A percentile compares a stretch with the other conserved stretches of the same genome.
Evolutionary conservation across 371 early-diverging fungal species (phyloP).

Genomic region (Rhizopus microsporus): DNA sequence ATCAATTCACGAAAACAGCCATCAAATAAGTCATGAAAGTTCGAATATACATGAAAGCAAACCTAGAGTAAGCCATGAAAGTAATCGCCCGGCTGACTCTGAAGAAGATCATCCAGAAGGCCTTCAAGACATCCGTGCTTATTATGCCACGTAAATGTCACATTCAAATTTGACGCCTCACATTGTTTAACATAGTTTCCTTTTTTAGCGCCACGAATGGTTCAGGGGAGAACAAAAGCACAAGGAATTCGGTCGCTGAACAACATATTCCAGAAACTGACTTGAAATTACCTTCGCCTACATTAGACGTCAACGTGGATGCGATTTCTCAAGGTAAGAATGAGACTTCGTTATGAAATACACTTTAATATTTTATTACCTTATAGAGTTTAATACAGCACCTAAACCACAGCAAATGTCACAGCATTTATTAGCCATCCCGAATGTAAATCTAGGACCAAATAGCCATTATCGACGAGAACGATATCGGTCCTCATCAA

Average conservation of each 20-base stretch:
- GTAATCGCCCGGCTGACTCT: too few species aligned
- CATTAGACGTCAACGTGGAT: neutral
- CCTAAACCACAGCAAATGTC: too few species aligned
- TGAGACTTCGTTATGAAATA: too few species aligned
- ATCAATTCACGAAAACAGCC: too few species aligned
- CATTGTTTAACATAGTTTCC: neutral
- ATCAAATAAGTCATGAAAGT: neutral
- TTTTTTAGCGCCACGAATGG: neutral
- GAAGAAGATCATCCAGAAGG: conserved; percentile 14
- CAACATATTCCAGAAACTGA: conserved; percentile 2
- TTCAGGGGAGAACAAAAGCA: neutral
- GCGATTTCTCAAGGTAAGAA: conserved; percentile 10
- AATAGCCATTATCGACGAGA: too few species aligned
- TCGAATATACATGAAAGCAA: conserved; percentile 3
- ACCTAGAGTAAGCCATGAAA: neutral
- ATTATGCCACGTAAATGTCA: conserved; percentile 41
- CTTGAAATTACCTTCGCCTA: neutral
- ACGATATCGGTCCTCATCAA: too few species aligned
- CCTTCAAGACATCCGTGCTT: conserved; percentile 46
- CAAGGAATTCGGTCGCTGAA: neutral
- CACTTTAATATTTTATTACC: too few species aligned
- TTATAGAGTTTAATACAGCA: too few species aligned
- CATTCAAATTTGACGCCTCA: neutral
- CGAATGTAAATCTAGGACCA: too few species aligned
- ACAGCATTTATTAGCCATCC: too few species aligned